Evolutionary conservation across 306 rosid species (phyloP).

Genomic region (Arachis stenosperma): DNA sequence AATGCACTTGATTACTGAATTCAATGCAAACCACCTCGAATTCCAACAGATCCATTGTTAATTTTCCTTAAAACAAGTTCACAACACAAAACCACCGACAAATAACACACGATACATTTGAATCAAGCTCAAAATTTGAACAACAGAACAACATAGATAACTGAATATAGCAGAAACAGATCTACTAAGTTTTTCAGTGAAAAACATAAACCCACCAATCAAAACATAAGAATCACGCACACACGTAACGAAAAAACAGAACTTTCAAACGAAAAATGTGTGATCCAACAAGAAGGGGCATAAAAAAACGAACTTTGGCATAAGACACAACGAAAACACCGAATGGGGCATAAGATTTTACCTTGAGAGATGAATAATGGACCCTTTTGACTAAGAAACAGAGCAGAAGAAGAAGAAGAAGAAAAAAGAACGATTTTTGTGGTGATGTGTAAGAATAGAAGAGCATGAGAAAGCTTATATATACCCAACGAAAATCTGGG

Average conservation of each 20-base stretch:
- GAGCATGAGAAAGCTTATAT: slow-evolving; percentile 42
- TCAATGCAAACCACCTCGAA: slow-evolving; percentile 15
- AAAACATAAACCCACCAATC: not conserved
- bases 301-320: not conserved
- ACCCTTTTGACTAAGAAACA: slow-evolving; percentile 24
- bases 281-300: slow-evolving; percentile 3
- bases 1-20: slow-evolving; percentile 25
- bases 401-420: not conserved
- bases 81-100: slow-evolving; percentile 24
- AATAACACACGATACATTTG: slow-evolving; percentile 4
- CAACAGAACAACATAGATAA: slow-evolving; percentile 1
- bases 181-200: slow-evolving; percentile 29
- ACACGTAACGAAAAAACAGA: not conserved
- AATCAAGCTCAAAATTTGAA: slow-evolving; percentile 32
- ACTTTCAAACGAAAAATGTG: slow-evolving; percentile 2
- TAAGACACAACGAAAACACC: not conserved
- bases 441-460: slow-evolving; percentile 24
- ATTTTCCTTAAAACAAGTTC: slow-evolving; percentile 29
- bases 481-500: slow-evolving; percentile 55
- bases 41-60: slow-evolving; percentile 46
- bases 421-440: not conserved
- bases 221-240: not conserved
- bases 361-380: slow-evolving; percentile 36
- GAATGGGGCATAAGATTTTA: slow-evolving; percentile 7
- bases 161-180: slow-evolving; percentile 42